Conservation (phyloP, 768 basidiomycete species). For the Suillus lakei region DNA sequence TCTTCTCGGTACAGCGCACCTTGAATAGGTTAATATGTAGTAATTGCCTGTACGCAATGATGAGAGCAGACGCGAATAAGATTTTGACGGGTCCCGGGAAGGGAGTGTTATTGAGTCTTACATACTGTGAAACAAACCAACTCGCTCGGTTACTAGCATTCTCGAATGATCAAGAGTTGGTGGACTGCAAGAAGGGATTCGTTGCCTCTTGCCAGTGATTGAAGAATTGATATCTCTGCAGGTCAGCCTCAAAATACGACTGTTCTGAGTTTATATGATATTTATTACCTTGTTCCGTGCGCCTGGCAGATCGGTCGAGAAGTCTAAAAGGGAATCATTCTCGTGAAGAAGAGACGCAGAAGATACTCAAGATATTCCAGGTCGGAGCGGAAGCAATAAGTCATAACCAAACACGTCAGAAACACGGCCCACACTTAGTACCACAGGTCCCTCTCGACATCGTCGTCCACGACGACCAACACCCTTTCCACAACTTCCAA, state of each 20-base stretch:
- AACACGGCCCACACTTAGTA: conserved; percentile 15
- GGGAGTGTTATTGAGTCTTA: not conserved
- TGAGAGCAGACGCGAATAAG: not conserved
- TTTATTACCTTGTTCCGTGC: not conserved
- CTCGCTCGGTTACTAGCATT: not conserved
- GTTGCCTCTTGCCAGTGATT: not conserved
- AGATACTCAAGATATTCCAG: not conserved
- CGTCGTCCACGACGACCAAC: conserved; percentile 24
- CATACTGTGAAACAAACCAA: not conserved
- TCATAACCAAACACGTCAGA: conserved; percentile 26
- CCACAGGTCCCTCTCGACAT: conserved; percentile 14
- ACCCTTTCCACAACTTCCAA: conserved; percentile 9
- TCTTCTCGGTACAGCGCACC: not conserved
- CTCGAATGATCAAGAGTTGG: not conserved
- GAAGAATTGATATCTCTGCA: not conserved
- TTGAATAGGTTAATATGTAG: not conserved
- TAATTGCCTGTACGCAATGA: not conserved
- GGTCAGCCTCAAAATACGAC: not conserved
- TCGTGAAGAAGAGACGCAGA: conserved; percentile 1
- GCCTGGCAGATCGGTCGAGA: not conserved
- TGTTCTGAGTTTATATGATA: not conserved
- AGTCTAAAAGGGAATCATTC: not conserved
- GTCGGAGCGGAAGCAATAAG: conserved; percentile 6
- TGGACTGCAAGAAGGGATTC: not conserved
- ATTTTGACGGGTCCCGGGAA: not conserved